Percentiles rank a stretch among this genome's conserved stretches.
These are phyloP conservation scores for Pyrenopolyporus hunteri DNA, from an alignment of 495 filamentous ascomycete genomes.

Conservation along the genomic window DNA sequence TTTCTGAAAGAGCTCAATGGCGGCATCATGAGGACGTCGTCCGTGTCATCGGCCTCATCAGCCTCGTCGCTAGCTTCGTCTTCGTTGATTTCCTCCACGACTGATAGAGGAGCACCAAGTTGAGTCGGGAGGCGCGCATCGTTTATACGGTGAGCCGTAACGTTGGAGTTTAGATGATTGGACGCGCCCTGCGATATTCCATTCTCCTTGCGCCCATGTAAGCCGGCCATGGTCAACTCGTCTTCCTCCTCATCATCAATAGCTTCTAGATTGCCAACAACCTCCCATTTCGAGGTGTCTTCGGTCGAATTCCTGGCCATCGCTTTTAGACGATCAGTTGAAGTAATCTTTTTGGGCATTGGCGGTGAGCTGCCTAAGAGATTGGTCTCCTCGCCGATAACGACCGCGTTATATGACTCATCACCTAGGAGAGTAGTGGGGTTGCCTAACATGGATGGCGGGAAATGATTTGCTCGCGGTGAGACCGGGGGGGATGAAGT, in stretches of 20 bases:
- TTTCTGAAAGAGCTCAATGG: constrained; percentile 38
- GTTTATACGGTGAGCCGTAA: constrained; percentile 30
- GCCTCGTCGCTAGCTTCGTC: constrained; percentile 11
- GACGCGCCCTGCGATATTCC: not conserved
- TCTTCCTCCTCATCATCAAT: constrained; percentile 44
- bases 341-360: constrained; percentile 52
- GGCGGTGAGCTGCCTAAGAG: constrained; percentile 50
- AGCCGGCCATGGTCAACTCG: constrained; percentile 40
- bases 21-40: constrained; percentile 38
- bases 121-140: constrained; percentile 26
- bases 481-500: constrained; percentile 51
- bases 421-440: constrained; percentile 36
- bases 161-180: not conserved
- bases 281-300: constrained; percentile 50
- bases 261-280: constrained; percentile 43
- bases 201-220: constrained; percentile 30
- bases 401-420: constrained; percentile 37
- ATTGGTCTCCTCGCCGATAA: constrained; percentile 40
- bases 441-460: constrained; percentile 28
- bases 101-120: constrained; percentile 11
- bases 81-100: constrained; percentile 21
- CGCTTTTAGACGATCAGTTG: constrained; percentile 52
- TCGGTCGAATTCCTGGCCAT: constrained; percentile 52
- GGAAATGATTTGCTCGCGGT: constrained; percentile 24
- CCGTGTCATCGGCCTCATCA: constrained; percentile 20